Base-by-base conservation (phyloP, 2,329 filamentous ascomycete genomes). In the Madurella fahalii region DNA sequence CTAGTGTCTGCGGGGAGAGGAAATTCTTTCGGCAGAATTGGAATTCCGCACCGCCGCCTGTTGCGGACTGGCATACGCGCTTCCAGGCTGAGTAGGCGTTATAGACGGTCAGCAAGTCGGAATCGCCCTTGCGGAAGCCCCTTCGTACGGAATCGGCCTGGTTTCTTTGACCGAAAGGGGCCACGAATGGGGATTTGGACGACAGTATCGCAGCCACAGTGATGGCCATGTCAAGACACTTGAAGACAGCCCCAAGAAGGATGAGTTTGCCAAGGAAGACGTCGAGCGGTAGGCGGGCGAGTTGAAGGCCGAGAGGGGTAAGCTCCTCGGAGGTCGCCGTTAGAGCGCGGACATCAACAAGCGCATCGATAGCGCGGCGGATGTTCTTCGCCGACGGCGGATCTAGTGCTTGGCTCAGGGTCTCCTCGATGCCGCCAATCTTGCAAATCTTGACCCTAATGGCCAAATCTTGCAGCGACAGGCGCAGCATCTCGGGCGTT, bases 391-490 rank as follows among this genome's bases (percentile, higher is more conserved):
- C 79, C 0, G 88, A 92, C 0, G 94, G 94, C 0, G 93, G 87
- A 67, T 99, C 94, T 15, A 99, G 77, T 3, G 94, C 94, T 69
- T 92, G 85, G 18, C 87, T 82, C 9, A 99, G 78, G 0, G 92
- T 96, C 63, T 93, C 84, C 68, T 97, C 93, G 51, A 97, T 95
- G 40, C 90, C 87, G 11, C 94, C 94, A 42, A 99, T 82, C 66
- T 95, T 95, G 77, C 93, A 99, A 44, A 96, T 96, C 73, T 99
- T 99, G 61, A 97, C 92, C 9, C 94, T 85, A 68, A 99, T 92
- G 5, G 95, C 91, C 11, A 99, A 77, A 66, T 99, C 94, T 70
- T 99, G 94, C 11, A 99, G 76, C 0, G 94, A 96, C 4, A 99
- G 77, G 0, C 94, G 87, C 40, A 99, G 82, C 84, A 99, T 95